Evolutionary conservation across 176 grass and related monocot genomes (phyloP).

Genomic region (Aegilops sharonensis): DNA sequence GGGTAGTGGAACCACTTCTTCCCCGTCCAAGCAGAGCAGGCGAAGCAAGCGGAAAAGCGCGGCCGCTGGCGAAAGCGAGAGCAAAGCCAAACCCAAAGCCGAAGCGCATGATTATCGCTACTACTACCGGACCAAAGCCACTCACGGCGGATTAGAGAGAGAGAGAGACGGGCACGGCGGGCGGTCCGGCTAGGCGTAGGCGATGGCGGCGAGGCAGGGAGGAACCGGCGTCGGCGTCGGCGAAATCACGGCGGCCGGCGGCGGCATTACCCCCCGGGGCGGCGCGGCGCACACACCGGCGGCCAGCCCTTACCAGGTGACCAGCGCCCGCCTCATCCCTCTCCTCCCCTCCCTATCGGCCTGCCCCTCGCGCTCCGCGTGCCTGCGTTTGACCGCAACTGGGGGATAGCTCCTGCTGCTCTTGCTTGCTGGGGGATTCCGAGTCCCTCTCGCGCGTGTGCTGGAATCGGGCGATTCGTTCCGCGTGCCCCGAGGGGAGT

Average conservation of each 20-base stretch:
- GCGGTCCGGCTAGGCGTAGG: not conserved
- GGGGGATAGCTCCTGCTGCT: not conserved
- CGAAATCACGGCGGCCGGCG: conserved; percentile 38
- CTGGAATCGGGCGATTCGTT: not conserved
- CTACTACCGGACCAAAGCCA: not conserved
- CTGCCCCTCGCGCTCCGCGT: not conserved
- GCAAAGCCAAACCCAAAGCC: conserved; percentile 29
- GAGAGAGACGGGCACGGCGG: not conserved
- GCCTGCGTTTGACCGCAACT: not conserved
- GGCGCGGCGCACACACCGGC: not conserved
- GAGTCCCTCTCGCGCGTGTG: not conserved
- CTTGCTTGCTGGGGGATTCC: not conserved
- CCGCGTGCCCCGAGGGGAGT: not conserved
- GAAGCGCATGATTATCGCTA: conserved; percentile 3
- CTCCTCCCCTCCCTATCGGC: too few relatives aligned
- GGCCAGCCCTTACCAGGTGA: conserved; percentile 53
- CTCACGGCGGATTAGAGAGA: not conserved
- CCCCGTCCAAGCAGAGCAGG: not conserved
- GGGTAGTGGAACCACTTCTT: not conserved
- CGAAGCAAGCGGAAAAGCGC: conserved; percentile 39
- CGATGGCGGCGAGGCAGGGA: conserved; percentile 37
- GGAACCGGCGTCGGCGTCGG: not conserved
- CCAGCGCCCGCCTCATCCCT: not conserved
- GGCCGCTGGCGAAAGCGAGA: conserved; percentile 23
- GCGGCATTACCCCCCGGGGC: conserved; percentile 21